Percentiles rank a stretch among this genome's conserved stretches.
phyloP scores from a whole-genome alignment of 176 grass and related monocot genomes.

The Guadua angustifolia region DNA sequence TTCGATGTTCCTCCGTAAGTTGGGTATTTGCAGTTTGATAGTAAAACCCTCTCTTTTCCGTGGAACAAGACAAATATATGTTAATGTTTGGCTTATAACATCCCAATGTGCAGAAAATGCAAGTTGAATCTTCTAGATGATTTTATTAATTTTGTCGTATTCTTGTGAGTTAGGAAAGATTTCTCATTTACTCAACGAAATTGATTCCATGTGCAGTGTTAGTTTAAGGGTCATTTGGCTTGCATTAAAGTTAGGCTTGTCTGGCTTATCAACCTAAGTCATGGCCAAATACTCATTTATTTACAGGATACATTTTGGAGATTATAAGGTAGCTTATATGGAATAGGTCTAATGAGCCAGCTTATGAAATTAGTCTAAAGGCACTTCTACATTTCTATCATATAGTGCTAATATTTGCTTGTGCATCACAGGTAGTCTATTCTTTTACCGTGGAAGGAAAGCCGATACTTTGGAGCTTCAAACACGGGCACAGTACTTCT shows the following conservation, averaged over 20 bases:
- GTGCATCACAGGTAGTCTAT: slow-evolving; percentile 40
- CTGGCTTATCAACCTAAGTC: background rate
- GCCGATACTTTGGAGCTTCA: slow-evolving; percentile 56
- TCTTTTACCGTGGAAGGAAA: slow-evolving; percentile 42
- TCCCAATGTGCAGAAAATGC: background rate
- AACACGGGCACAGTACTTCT: slow-evolving; percentile 68
- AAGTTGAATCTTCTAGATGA: background rate
- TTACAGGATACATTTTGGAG: background rate
- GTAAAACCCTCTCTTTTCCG: background rate
- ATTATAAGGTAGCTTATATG: slow-evolving; percentile 34
- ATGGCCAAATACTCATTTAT: background rate
- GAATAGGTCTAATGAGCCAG: background rate
- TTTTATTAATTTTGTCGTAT: background rate
- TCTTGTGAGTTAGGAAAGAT: slow-evolving; percentile 9
- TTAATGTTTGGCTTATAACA: background rate
- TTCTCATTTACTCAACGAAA: background rate
- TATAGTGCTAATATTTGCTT: slow-evolving; percentile 27
- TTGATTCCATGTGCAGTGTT: background rate
- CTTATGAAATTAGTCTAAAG: background rate
- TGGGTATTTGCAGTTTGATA: background rate
- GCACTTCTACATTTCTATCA: background rate
- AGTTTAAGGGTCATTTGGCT: background rate
- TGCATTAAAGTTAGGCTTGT: background rate
- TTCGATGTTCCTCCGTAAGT: slow-evolving; percentile 2
- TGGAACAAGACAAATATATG: background rate